A percentile compares a stretch with the other conserved stretches of the same genome.
These are phyloP conservation scores for Papiliotrema nemorosa DNA, from an alignment of 1,284 basidiomycete genomes.

Conservation along the genomic window DNA sequence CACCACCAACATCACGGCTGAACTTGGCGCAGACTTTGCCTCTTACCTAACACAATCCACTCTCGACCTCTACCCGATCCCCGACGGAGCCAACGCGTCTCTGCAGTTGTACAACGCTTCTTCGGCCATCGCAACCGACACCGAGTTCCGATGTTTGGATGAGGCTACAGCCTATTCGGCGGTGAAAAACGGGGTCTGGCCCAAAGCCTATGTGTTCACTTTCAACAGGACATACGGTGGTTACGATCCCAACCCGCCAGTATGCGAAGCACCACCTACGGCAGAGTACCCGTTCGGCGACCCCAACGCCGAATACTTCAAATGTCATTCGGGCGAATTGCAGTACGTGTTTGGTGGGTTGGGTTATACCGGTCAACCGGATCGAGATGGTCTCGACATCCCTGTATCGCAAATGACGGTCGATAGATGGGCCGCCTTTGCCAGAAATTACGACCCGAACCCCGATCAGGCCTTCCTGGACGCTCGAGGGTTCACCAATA, in stretches of 20 bases:
- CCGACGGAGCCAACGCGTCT: constrained; percentile 32
- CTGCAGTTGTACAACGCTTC: constrained; percentile 49
- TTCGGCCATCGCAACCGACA: constrained; percentile 44
- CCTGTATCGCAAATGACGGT: constrained; percentile 47
- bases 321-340: constrained; percentile 52
- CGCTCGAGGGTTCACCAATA: constrained; percentile 42
- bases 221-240: constrained; percentile 51
- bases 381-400: constrained; percentile 50
- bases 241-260: constrained; percentile 47
- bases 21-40: constrained; percentile 5
- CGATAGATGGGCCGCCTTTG: constrained; percentile 51
- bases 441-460: constrained; percentile 51
- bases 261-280: constrained; percentile 48
- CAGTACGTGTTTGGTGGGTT: constrained; percentile 49
- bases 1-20: background rate
- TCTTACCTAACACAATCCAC: background rate
- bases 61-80: constrained; percentile 14
- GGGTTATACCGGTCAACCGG: constrained; percentile 39
- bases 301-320: constrained; percentile 38
- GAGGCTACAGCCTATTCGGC: constrained; percentile 33
- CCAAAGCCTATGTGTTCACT: constrained; percentile 45
- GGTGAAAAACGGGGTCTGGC: constrained; percentile 3
- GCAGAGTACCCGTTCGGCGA: constrained; percentile 47
- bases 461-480: constrained; percentile 46
- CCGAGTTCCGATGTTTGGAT: constrained; percentile 50